Percentiles rank a stretch among this genome's conserved stretches.
These are phyloP conservation scores for Aspergillus vadensis DNA, from an alignment of 2,329 filamentous ascomycete genomes.

Conservation along the genomic window DNA sequence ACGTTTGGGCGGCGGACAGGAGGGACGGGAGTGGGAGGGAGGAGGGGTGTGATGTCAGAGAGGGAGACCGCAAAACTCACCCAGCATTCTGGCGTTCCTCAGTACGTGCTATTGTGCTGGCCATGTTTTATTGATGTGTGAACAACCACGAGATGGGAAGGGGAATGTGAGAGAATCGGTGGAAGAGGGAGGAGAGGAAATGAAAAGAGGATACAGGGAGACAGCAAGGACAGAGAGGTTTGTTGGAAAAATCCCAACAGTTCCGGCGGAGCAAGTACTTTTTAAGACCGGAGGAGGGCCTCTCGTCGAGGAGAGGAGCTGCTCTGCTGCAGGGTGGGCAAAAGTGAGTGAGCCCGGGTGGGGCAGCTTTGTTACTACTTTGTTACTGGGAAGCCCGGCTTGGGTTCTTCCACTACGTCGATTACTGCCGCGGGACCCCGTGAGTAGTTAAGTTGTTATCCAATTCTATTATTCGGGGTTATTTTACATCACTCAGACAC, in stretches of 20 bases:
- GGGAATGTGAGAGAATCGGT: constrained; percentile 15
- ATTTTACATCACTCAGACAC: background rate
- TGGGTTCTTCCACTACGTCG: constrained; percentile 18
- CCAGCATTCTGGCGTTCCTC: constrained; percentile 54
- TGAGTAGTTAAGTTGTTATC: background rate
- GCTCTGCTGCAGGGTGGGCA: constrained; percentile 9
- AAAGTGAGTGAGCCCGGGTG: constrained; percentile 14
- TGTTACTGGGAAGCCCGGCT: background rate
- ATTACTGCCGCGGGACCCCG: constrained; percentile 15
- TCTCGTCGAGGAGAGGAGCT: constrained; percentile 6
- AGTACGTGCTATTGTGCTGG: constrained; percentile 53
- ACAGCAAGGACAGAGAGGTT: constrained; percentile 27
- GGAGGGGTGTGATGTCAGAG: constrained; percentile 44
- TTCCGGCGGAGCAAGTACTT: constrained; percentile 39
- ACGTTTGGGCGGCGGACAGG: constrained; percentile 14
- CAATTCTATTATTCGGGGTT: background rate
- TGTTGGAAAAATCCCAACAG: constrained; percentile 24
- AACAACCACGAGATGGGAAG: constrained; percentile 16
- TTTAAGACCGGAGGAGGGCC: constrained; percentile 31
- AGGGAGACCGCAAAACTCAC: constrained; percentile 45
- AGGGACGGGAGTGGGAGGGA: constrained; percentile 18
- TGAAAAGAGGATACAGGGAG: constrained; percentile 18
- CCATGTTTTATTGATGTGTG: constrained; percentile 42
- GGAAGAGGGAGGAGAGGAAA: constrained; percentile 17
- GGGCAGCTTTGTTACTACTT: constrained; percentile 11